Evolutionary conservation across 1,284 basidiomycete genomes (phyloP).

Genomic region (Naganishia sp.): DNA sequence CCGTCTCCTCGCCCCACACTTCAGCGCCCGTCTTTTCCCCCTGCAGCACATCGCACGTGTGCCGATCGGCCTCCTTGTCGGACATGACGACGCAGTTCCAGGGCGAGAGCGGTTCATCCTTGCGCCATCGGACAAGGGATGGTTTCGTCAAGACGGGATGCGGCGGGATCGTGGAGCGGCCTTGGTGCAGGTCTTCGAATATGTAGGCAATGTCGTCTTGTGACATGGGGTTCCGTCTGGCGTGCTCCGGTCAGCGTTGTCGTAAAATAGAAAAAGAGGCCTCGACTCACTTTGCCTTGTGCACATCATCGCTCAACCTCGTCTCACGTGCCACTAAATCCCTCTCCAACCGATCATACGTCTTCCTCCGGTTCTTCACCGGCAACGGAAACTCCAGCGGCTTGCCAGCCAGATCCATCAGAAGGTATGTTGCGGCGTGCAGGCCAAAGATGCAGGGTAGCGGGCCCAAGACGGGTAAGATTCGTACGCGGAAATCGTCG

Average conservation of each 20-base stretch:
- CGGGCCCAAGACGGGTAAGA: constrained; percentile 61
- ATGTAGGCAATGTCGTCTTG: constrained; percentile 77
- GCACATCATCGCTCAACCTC: constrained; percentile 57
- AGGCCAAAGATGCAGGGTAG: constrained; percentile 86
- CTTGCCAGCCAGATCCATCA: constrained; percentile 78
- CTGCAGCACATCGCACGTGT: constrained; percentile 61
- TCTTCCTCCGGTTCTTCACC: constrained; percentile 77
- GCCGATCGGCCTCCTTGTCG: constrained; percentile 68
- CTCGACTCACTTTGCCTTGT: constrained; percentile 33
- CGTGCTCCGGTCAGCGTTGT: not conserved
- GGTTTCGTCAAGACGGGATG: constrained; percentile 64
- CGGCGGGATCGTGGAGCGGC: constrained; percentile 75
- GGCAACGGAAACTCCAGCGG: constrained; percentile 78
- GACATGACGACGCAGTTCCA: constrained; percentile 84
- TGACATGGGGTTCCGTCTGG: constrained; percentile 71
- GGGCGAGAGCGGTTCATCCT: constrained; percentile 61
- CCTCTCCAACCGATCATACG: constrained; percentile 77
- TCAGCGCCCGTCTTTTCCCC: constrained; percentile 57
- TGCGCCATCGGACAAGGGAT: constrained; percentile 71
- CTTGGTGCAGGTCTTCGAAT: constrained; percentile 82
- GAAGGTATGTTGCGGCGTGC: constrained; percentile 79
- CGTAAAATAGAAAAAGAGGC: not conserved
- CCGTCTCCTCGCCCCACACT: constrained; percentile 67
- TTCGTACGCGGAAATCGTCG: constrained; percentile 79
- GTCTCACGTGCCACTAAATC: constrained; percentile 72